A percentile compares a stretch with the other conserved stretches of the same genome.
These are phyloP conservation scores for Fusarium sp. DNA, from an alignment of 2,329 filamentous ascomycete genomes.

Conservation along the genomic window DNA sequence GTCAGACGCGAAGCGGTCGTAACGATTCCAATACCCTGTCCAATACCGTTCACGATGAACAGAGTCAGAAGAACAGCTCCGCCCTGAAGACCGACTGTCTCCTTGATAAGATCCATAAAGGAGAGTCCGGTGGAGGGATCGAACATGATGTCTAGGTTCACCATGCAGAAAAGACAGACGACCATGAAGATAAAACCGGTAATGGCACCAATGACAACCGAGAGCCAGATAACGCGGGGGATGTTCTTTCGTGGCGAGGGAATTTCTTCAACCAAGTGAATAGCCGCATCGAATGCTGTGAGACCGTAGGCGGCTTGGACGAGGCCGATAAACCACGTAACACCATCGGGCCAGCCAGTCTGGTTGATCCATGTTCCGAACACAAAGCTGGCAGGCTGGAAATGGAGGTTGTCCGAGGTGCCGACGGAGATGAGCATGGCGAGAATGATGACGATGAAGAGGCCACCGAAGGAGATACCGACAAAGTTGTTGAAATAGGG, in stretches of 20 bases:
- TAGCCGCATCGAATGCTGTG: slow-evolving; percentile 66
- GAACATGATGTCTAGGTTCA: slow-evolving; percentile 56
- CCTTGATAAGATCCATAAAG: slow-evolving; percentile 60
- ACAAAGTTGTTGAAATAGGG: slow-evolving; percentile 68
- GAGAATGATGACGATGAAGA: slow-evolving; percentile 64
- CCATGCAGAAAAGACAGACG: slow-evolving; percentile 62
- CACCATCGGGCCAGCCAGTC: slow-evolving; percentile 64
- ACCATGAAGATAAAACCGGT: slow-evolving; percentile 64
- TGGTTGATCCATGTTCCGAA: slow-evolving; percentile 61
- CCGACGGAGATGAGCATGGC: slow-evolving; percentile 65
- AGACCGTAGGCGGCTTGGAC: slow-evolving; percentile 66
- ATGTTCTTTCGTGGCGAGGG: slow-evolving; percentile 62
- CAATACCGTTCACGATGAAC: slow-evolving; percentile 67
- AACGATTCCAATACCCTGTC: slow-evolving; percentile 62
- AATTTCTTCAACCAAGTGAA: slow-evolving; percentile 69
- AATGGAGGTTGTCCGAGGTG: slow-evolving; percentile 54
- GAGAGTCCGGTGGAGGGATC: slow-evolving; percentile 55
- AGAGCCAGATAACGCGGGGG: slow-evolving; percentile 63
- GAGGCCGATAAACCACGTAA: slow-evolving; percentile 68
- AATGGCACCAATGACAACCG: slow-evolving; percentile 60
- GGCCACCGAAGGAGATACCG: slow-evolving; percentile 61
- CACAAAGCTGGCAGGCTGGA: slow-evolving; percentile 62
- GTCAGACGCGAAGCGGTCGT: slow-evolving; percentile 64
- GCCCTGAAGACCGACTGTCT: slow-evolving; percentile 50
- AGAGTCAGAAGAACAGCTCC: slow-evolving; percentile 59